A percentile compares a stretch with the other conserved stretches of the same genome.
These are phyloP conservation scores for Drechslerella dactyloides DNA, from an alignment of 2,329 filamentous ascomycete species.

Conservation along the genomic window DNA sequence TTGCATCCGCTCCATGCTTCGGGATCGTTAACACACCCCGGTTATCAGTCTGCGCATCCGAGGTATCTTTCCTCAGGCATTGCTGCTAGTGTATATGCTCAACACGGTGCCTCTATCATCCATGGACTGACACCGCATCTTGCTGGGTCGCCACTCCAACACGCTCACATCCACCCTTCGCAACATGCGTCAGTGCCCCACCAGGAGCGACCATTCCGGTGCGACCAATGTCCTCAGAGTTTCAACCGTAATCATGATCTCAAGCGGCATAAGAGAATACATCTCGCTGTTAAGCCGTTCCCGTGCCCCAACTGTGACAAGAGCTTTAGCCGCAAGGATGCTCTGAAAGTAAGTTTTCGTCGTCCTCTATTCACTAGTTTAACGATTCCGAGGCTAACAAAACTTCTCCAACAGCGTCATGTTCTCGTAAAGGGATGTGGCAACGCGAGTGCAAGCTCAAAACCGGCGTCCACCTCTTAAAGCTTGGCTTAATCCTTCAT, in stretches of 20 bases:
- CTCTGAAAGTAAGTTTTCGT: slow-evolving; percentile 77
- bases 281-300: slow-evolving; percentile 93
- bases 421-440: slow-evolving; percentile 71
- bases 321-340: slow-evolving; percentile 95
- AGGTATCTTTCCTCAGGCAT: slow-evolving; percentile 36
- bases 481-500: background rate
- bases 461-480: slow-evolving; percentile 44
- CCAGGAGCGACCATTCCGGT: slow-evolving; percentile 90
- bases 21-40: slow-evolving; percentile 18
- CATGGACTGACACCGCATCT: slow-evolving; percentile 30
- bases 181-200: slow-evolving; percentile 60
- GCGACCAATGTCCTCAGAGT: slow-evolving; percentile 86
- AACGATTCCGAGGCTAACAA: slow-evolving; percentile 14
- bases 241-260: slow-evolving; percentile 97
- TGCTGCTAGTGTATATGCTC: slow-evolving; percentile 37
- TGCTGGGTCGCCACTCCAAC: slow-evolving; percentile 25
- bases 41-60: slow-evolving; percentile 32
- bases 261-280: slow-evolving; percentile 94
- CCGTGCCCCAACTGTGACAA: slow-evolving; percentile 91
- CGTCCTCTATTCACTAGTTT: background rate
- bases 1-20: slow-evolving; percentile 41
- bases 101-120: slow-evolving; percentile 51
- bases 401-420: slow-evolving; percentile 62
- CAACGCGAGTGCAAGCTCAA: slow-evolving; percentile 53
- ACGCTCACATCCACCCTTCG: slow-evolving; percentile 42